Base-by-base conservation (phyloP, 2,329 filamentous ascomycete species). In the Trichoderma endophyticum region DNA sequence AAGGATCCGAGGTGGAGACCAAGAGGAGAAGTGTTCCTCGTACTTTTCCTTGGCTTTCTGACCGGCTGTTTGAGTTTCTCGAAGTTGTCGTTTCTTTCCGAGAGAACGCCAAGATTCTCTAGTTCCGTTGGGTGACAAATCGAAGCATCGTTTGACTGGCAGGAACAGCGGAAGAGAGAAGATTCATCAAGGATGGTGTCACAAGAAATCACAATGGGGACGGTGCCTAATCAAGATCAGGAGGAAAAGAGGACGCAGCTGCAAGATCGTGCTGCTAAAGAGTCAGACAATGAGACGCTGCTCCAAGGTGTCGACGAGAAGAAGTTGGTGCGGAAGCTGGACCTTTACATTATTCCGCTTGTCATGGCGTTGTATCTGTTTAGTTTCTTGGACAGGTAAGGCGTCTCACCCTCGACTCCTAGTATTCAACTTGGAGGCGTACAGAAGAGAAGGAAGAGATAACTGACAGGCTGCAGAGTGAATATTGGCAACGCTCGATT, bases 401-500 rank as follows among this genome's bases (percentile, higher is more conserved):
- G 36, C 7, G 8, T 14, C 2, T 15, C 39, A 5, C 28, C 4
- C 28, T n/a, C 3, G 5, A 26, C 14, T 28, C 2, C n/a, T 39
- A 3, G 6, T 18, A 6, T 39, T 39, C 1, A 15, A 7, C 5
- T 15, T 39, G 2, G 24, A 30, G 21, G 2, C 6, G 8, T 9
- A 39, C 2, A 3, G 3, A 21, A 15, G 15, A 43, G 15, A 18
- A 48, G 39, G 5, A 2, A 0, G 24, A 8, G 7, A n/a, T 34
- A 4, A 21, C 62, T 71, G 26, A 71, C 56, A 3, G 0, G 14
- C 11, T n/a, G 8, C 70, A 86, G 86, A 80, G 90, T 92, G 68
- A 93, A 93, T 77, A 93, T 94, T 71, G 90, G 91, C 68, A 93
- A 93, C 81, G 91, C 91, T 15, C 85, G 88, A 3, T 83, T 93